Evolutionary conservation across 306 rosid species (phyloP), one percentile per base, ranked within the genome.

Genomic region (Bauhinia variegata): DNA sequence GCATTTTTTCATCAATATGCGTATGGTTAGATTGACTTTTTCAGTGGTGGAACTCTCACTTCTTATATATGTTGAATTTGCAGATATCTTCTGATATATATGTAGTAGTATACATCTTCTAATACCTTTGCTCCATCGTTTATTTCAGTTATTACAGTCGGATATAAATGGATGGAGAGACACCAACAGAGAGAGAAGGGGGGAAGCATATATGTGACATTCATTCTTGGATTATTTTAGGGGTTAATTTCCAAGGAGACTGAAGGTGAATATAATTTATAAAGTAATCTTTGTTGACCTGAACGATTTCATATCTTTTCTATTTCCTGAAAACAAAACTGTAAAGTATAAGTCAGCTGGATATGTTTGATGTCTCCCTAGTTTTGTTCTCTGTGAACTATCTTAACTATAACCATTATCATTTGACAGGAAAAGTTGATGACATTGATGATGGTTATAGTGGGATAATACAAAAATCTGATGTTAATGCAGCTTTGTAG

Each of bases 271-370:
- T 60, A 47, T 36, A 56, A 49, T 62, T 60, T 7, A 14, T 54
- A 77, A 67, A 28, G 79, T 78, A 73, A 54, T 38, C 68, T 36
- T 44, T 71, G 60, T 67, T 69, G 78, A 78, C 73, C 44, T 74
- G 84, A 57, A 48, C 73, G 28, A 23, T 34, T 54, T 78, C 16
- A 36, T 34, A 49, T 54, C 5, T 44, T 34, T 34, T 43, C 32
- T 41, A 42, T 41, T 66, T 43, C 32, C 37, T 19, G 11, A 43
- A 62, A 72, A 68, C 76, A 43, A 61, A 76, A 11, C 32, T 82
- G 87, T 82, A 82, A 77, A 84, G 74, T 76, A 62, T 53, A 75
- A 53, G 39, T 30, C 57, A 65, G n/a, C n/a, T n/a, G 77, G 39
- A 63, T 59, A 44, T 44, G 52, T 59, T 75, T 17, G 47, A 60